phyloP scores from a whole-genome alignment of 805 yeast species.

The Kodamaea sagamina region DNA sequence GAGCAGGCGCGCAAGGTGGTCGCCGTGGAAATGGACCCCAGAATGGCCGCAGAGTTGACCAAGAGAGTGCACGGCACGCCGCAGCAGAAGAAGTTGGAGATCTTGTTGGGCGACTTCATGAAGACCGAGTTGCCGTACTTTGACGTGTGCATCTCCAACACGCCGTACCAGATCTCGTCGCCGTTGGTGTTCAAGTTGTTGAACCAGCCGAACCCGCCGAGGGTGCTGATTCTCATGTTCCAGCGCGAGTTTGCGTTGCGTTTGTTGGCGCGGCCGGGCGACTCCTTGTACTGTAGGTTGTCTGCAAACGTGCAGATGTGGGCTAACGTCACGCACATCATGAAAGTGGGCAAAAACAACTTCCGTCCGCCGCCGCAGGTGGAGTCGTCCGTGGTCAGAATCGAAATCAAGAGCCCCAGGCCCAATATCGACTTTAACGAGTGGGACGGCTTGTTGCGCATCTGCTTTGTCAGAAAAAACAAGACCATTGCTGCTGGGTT shows the following conservation, averaged over 20 bases:
- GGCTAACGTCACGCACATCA: conserved; percentile 98
- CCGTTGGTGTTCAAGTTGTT: conserved; percentile 92
- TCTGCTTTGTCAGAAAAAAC: conserved; percentile 90
- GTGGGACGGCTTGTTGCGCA: conserved; percentile 95
- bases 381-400: conserved; percentile 92
- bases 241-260: conserved; percentile 96
- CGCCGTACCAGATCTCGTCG: conserved; percentile 97
- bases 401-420: conserved; percentile 88
- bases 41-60: conserved; percentile 98
- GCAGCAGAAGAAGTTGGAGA: conserved; percentile 85
- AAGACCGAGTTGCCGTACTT: conserved; percentile 92
- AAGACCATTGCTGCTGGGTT: conserved; percentile 92
- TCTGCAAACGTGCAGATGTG: conserved; percentile 99
- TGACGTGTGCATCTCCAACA: conserved; percentile 94
- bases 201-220: conserved; percentile 89
- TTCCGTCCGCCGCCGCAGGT: conserved; percentile 99
- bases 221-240: conserved; percentile 94
- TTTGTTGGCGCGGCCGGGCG: conserved; percentile 95
- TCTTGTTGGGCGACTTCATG: conserved; percentile 92
- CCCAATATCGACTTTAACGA: conserved; percentile 93
- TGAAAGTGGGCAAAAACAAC: conserved; percentile 97
- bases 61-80: conserved; percentile 98
- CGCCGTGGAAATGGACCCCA: conserved; percentile 98
- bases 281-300: conserved; percentile 83
- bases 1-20: conserved; percentile 93